These are phyloP conservation scores for Penicillium chermesinum DNA, from an alignment of 495 filamentous ascomycete species.

Conservation along the genomic window DNA sequence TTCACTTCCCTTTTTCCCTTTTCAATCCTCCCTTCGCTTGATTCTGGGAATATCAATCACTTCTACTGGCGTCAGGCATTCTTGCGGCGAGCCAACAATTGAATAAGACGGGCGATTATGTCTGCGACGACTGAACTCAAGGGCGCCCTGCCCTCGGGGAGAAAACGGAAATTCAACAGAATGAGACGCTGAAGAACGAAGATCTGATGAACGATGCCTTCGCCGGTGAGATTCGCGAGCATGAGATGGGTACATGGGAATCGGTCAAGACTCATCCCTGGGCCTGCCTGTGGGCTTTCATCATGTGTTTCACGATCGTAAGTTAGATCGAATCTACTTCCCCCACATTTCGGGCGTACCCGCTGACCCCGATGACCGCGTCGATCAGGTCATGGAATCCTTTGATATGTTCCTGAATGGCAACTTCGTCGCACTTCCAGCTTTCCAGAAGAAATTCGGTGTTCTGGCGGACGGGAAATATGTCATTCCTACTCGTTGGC, in stretches of 20 bases:
- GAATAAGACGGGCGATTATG: neutral
- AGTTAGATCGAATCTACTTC: slow-evolving; percentile 27
- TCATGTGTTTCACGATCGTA: slow-evolving; percentile 42
- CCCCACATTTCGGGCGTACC: neutral
- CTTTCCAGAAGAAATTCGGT: slow-evolving; percentile 21
- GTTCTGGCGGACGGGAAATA: slow-evolving; percentile 19
- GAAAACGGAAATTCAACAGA: slow-evolving; percentile 18
- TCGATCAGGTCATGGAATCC: slow-evolving; percentile 32
- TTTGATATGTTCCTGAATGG: slow-evolving; percentile 34
- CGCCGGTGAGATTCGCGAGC: slow-evolving; percentile 28
- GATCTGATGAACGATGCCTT: slow-evolving; percentile 34
- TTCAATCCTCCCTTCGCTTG: neutral
- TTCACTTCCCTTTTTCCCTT: neutral
- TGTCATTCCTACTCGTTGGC: slow-evolving; percentile 47
- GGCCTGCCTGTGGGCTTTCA: slow-evolving; percentile 44
- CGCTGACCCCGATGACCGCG: neutral
- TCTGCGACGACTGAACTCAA: neutral
- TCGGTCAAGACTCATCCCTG: slow-evolving; percentile 42
- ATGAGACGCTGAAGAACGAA: slow-evolving; percentile 23
- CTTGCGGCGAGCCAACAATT: too few species aligned
- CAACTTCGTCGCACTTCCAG: slow-evolving; percentile 16
- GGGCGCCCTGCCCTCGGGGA: slow-evolving; percentile 2
- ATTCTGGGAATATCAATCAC: too few species aligned
- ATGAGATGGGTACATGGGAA: slow-evolving; percentile 25
- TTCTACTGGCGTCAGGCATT: too few species aligned